A percentile compares a stretch with the other conserved stretches of the same genome.
phyloP scores from a whole-genome alignment of 2,329 filamentous ascomycete species.

The Hymenoscyphus albidus region DNA sequence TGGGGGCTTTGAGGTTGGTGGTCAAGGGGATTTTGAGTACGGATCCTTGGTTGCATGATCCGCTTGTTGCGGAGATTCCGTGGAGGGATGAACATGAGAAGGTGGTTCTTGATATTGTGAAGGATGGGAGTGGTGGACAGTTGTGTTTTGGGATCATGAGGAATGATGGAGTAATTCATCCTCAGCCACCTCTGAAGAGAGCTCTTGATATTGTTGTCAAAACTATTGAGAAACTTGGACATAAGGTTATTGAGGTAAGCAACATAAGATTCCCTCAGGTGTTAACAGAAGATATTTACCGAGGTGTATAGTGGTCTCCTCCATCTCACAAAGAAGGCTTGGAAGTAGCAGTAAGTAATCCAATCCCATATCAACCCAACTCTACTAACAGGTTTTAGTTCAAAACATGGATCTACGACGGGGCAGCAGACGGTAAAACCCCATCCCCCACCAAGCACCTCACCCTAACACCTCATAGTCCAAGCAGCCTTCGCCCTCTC shows the following conservation, averaged over 20 bases:
- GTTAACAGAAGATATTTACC: background rate
- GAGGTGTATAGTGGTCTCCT: slow-evolving; percentile 45
- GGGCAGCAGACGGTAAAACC: slow-evolving; percentile 42
- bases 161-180: slow-evolving; percentile 47
- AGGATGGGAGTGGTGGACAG: slow-evolving; percentile 33
- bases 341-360: slow-evolving; percentile 39
- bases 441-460: background rate
- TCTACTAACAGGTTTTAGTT: slow-evolving; percentile 19
- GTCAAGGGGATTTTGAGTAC: slow-evolving; percentile 53
- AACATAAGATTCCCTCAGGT: background rate
- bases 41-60: slow-evolving; percentile 64
- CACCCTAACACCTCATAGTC: slow-evolving; percentile 27
- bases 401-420: slow-evolving; percentile 44
- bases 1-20: slow-evolving; percentile 51
- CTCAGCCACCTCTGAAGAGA: slow-evolving; percentile 55
- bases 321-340: slow-evolving; percentile 43
- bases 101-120: slow-evolving; percentile 38
- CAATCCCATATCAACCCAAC: slow-evolving; percentile 23
- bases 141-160: slow-evolving; percentile 53
- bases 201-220: slow-evolving; percentile 49
- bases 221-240: slow-evolving; percentile 48
- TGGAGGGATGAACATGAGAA: slow-evolving; percentile 50
- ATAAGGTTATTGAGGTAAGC: slow-evolving; percentile 48
- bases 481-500: slow-evolving; percentile 49
- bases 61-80: slow-evolving; percentile 60